Base-by-base conservation (phyloP, 2,329 filamentous ascomycete genomes). In the Aureobasidium melanogenum region DNA sequence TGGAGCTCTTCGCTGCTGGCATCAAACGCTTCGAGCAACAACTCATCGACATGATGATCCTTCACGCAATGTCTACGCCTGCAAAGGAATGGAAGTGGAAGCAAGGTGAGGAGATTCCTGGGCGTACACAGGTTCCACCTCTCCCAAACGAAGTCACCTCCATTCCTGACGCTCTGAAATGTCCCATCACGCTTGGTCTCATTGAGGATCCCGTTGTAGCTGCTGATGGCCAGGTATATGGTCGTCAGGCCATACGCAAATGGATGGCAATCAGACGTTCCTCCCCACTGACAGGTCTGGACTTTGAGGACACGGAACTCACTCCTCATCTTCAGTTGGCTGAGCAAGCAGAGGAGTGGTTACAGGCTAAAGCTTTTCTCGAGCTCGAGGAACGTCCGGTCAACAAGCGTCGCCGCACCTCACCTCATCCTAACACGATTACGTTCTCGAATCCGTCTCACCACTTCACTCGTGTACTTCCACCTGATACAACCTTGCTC, bases 151-250 rank as follows among this genome's bases (percentile, higher is more conserved):
- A 43, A 4, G 41, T 69, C 8, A 64, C 62, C 2, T 48, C 63
- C 1, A 63, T 71, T 28, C 69, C 71, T 34, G 28, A 65, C 8
- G 63, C 70, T 0, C 65, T 68, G 58, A 36, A 64, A 2, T 74
- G 73, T 51, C 71, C 72, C 3, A 73, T 75, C 51, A 70, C 66
- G 14, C 67, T 67, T 9, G 68, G 68, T 15, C 24, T 72, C 19
- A 71, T 74, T 64, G 61, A 69, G 41, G 71, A 75, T 61, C 71
- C 73, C 5, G 73, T 75, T 17, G 64, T 44, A 1, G 70, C 73
- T 3, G 57, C 63, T 2, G 72, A 75, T 55, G 66, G 67, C 0
- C 69, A 70, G 59, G 71, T 66, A 0, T 76, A 74, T 54, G 71
- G 73, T 46, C 66, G 70, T n/a, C 62, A 66, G 19, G 69, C 71